Conservation (phyloP, 495 filamentous ascomycete genomes). For the Viridothelium virens region DNA sequence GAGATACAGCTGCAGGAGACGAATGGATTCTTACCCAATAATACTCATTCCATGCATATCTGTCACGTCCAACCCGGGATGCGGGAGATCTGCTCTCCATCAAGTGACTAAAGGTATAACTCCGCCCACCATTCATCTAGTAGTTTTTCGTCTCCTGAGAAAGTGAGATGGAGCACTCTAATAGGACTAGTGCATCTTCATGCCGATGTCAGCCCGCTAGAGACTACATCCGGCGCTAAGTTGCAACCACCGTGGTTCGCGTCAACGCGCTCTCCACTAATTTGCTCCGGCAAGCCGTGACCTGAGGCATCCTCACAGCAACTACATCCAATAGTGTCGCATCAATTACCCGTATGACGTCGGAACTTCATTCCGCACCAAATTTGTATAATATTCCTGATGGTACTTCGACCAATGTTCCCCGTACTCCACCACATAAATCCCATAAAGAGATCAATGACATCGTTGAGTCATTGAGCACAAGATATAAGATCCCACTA, state of each 20-base stretch:
- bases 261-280: slow-evolving; percentile 1
- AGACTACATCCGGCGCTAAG: neutral
- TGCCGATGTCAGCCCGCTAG: too few relatives aligned
- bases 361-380: neutral
- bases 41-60: too few relatives aligned
- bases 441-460: slow-evolving; percentile 9
- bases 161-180: too few relatives aligned
- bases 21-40: too few relatives aligned
- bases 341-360: neutral
- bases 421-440: neutral
- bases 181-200: too few relatives aligned
- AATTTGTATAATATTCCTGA: neutral
- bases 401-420: neutral
- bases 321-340: neutral
- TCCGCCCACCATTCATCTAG: too few relatives aligned
- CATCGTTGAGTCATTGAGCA: neutral
- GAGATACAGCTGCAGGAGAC: too few relatives aligned
- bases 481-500: neutral
- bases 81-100: too few relatives aligned
- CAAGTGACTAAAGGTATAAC: too few relatives aligned
- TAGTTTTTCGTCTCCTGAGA: too few relatives aligned
- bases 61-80: too few relatives aligned
- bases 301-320: neutral
- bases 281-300: neutral
- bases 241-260: neutral